Evolutionary conservation across 1,139 yeast species (phyloP), one percentile per base, ranked within the genome.

Genomic region (Pneumocystis canis): DNA sequence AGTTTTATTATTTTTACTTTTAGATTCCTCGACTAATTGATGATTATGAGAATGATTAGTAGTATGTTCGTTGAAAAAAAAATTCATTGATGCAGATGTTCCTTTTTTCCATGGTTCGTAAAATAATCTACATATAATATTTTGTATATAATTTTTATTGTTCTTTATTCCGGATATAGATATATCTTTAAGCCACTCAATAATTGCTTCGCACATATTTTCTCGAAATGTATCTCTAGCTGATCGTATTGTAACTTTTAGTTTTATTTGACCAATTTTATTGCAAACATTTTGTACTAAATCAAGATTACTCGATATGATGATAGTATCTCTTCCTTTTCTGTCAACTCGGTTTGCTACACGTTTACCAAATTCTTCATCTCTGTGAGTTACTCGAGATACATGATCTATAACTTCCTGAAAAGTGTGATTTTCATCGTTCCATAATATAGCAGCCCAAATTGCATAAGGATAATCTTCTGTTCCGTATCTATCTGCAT

Each of bases 341-440:
- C 72, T 68, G 68, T 87, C 85, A 3, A 86, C 83, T 64, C 79
- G 78, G 53, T 80, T 79, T 0, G 90, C 83, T 2, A 88, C 82
- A 90, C 87, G 87, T 31, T 78, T 75, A 0, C 90, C 90, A 74
- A 85, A 89, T 60, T 81, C 84, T n/a, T 74, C 74, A 1, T 81
- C 81, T 68, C 86, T 84, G 32, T 80, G 78, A 39, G 94, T 85
- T 0, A 89, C 85, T 47, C 80, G 72, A 61, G 80, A 77, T 9
- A 89, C 82, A 57, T 88, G 73, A 66, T 82, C 84, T 2, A 84
- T 81, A 0, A 92, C 92, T 69, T 88, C 95, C 62, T 84, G 75
- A 67, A 80, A 83, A 65, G 89, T 90, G 65, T 87, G 83, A 47
- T 82, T 79, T 70, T 86, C 94, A 70, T 89, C 96, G 69, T 89